A percentile compares a stretch with the other conserved stretches of the same genome.
These are phyloP conservation scores for Astragalus membranaceus DNA, from an alignment of 306 rosid species.

Conservation along the genomic window DNA sequence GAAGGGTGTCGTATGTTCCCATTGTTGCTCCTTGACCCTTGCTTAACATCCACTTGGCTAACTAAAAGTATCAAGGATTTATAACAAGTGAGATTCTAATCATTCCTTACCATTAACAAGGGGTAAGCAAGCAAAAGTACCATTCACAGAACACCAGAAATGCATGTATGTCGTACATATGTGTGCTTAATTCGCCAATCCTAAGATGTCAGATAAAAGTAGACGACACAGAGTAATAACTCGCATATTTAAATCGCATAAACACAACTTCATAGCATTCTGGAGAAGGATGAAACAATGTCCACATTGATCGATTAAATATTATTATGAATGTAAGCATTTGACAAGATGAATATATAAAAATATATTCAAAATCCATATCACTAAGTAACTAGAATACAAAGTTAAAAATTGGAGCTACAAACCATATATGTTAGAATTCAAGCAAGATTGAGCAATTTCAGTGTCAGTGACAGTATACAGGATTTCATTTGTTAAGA, in stretches of 20 bases:
- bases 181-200: not conserved
- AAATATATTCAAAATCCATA: not conserved
- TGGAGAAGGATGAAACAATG: not conserved
- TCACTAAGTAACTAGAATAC: not conserved
- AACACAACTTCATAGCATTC: not conserved
- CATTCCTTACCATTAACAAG: slow-evolving; percentile 7
- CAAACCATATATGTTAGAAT: not conserved
- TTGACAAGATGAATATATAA: not conserved
- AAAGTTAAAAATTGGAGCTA: not conserved
- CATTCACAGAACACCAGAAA: not conserved
- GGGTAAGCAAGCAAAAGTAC: not conserved
- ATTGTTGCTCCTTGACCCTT: slow-evolving; percentile 92
- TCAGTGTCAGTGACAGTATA: not conserved
- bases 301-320: slow-evolving; percentile 7
- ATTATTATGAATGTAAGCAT: not conserved
- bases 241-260: not conserved
- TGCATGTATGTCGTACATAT: not conserved
- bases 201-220: not conserved
- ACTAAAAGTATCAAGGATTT: slow-evolving; percentile 36
- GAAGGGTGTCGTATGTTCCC: slow-evolving; percentile 88
- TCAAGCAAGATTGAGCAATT: not conserved
- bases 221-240: not conserved
- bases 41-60: slow-evolving; percentile 97
- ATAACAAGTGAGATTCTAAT: slow-evolving; percentile 6
- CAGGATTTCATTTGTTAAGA: not conserved